Percentiles rank a stretch among this genome's conserved stretches.
These are phyloP conservation scores for Bipolaris cookei DNA, from an alignment of 2,329 filamentous ascomycete genomes.

Conservation along the genomic window DNA sequence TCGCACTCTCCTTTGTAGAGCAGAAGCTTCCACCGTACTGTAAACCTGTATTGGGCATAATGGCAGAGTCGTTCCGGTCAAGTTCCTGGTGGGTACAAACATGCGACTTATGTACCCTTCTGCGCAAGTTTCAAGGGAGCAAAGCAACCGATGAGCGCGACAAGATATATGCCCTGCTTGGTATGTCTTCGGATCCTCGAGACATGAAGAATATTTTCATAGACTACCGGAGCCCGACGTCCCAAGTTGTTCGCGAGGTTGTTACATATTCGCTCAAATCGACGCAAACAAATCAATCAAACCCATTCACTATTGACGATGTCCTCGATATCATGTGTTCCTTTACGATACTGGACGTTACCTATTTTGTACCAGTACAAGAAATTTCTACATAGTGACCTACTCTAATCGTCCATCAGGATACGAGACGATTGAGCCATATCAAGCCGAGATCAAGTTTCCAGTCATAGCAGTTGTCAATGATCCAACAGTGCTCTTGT, in stretches of 20 bases:
- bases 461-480: background rate
- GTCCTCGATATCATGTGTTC: background rate
- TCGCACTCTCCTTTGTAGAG: slow-evolving; percentile 10
- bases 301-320: background rate
- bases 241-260: background rate
- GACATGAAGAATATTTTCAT: background rate
- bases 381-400: background rate
- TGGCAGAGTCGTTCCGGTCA: slow-evolving; percentile 21
- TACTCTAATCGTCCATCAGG: background rate
- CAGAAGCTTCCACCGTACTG: slow-evolving; percentile 9
- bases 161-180: slow-evolving; percentile 29
- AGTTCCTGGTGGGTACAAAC: slow-evolving; percentile 28
- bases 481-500: background rate
- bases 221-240: background rate
- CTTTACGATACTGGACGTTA: background rate
- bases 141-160: slow-evolving; percentile 28
- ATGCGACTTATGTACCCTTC: slow-evolving; percentile 21
- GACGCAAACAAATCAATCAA: background rate
- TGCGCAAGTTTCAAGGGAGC: slow-evolving; percentile 26
- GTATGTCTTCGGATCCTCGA: slow-evolving; percentile 25
- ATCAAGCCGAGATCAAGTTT: background rate
- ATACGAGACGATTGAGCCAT: background rate
- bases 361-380: background rate
- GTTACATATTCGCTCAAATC: background rate
- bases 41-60: slow-evolving; percentile 30